Conservation (phyloP, 192 early-diverging fungal genomes). For the Linnemannia elongata region DNA sequence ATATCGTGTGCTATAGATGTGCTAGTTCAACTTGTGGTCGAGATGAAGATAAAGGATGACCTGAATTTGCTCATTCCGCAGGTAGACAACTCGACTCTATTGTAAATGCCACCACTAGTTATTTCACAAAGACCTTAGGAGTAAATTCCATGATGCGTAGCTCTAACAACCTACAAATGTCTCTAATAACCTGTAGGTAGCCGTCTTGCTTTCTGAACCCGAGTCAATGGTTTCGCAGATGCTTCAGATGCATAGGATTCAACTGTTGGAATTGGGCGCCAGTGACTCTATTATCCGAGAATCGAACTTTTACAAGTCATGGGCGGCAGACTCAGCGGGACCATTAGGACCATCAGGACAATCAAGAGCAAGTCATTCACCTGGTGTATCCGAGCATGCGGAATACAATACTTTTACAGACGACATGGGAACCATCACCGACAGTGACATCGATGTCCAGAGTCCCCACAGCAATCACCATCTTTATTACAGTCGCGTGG, state of each 20-base stretch:
- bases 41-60: not conserved
- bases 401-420: not conserved
- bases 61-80: not conserved
- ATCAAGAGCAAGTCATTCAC: not conserved
- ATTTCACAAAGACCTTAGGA: not conserved
- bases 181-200: not conserved
- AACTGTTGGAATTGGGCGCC: slow-evolving; percentile 1
- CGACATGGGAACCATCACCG: not conserved
- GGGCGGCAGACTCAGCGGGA: not conserved
- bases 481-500: not conserved
- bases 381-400: not conserved
- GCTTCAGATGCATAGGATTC: not conserved
- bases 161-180: not conserved
- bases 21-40: not conserved
- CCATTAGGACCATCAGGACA: not conserved
- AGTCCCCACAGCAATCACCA: not conserved
- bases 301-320: slow-evolving; percentile 5
- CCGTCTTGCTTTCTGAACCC: not conserved
- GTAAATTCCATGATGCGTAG: not conserved
- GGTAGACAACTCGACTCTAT: not conserved
- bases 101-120: not conserved
- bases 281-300: not conserved
- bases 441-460: not conserved
- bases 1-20: not conserved
- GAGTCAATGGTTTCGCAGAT: not conserved